Conservation (phyloP, 208 protist species). For the Tetramitus jugosus region DNA sequence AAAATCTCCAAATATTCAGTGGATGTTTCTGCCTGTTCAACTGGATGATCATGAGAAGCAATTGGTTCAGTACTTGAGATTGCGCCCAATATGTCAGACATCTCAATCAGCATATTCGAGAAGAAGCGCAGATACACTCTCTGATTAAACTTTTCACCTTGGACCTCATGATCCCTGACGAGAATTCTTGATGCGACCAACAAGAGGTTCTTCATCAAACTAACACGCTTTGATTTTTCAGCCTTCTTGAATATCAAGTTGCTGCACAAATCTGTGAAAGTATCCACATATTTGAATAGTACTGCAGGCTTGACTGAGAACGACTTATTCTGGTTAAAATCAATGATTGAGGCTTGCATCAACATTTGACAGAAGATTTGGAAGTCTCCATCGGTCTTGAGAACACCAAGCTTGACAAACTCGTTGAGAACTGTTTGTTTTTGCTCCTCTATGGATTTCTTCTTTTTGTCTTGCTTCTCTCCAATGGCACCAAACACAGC, state of each 20-base stretch:
- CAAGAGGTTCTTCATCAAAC: not conserved
- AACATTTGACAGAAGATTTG: not conserved
- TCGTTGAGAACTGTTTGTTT: not conserved
- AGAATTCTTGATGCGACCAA: not conserved
- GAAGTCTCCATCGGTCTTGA: not conserved
- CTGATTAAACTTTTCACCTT: conserved; percentile 84
- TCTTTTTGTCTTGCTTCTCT: too few relatives aligned
- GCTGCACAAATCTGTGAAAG: not conserved
- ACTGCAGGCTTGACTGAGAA: not conserved
- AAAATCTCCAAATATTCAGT: conserved; percentile 53
- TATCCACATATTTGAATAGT: not conserved
- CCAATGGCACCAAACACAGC: too few relatives aligned
- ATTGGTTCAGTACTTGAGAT: conserved; percentile 39
- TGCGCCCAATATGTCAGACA: conserved; percentile 47
- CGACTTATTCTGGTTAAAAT: not conserved
- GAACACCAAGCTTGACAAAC: not conserved
- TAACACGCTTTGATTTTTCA: not conserved
- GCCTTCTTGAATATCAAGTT: not conserved
- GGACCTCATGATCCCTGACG: conserved; percentile 38
- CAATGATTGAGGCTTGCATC: not conserved
- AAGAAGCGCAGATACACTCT: conserved; percentile 91
- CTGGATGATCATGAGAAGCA: not conserved
- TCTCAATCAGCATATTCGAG: conserved; percentile 71
- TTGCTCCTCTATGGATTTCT: not conserved
- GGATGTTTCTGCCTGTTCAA: conserved; percentile 11